Evolutionary conservation across 371 early-diverging fungal genomes (phyloP).

Genomic region (Lichtheimia hyalospora): DNA sequence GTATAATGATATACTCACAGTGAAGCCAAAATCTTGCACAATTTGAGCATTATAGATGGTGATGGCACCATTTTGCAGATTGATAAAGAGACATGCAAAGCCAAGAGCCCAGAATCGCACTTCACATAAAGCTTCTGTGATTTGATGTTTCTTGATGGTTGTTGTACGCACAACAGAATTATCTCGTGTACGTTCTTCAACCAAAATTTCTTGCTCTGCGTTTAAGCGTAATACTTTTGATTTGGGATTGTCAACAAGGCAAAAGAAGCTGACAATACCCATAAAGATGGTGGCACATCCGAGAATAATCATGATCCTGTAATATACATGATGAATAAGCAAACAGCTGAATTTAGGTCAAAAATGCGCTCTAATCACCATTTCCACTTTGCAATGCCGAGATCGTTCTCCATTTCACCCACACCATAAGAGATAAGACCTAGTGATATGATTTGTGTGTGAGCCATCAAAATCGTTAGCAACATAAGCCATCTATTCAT

Average conservation of each 20-base stretch:
- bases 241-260: slow-evolving; percentile 37
- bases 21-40: slow-evolving; percentile 32
- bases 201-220: slow-evolving; percentile 37
- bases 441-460: no score
- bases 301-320: slow-evolving; percentile 45
- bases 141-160: slow-evolving; percentile 28
- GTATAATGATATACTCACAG: slow-evolving; percentile 18
- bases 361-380: slow-evolving; percentile 32
- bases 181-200: slow-evolving; percentile 40
- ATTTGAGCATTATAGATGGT: slow-evolving; percentile 33
- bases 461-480: no score
- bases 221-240: slow-evolving; percentile 24
- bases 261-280: slow-evolving; percentile 30
- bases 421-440: slow-evolving; percentile 62
- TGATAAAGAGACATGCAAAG: slow-evolving; percentile 27
- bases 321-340: neutral
- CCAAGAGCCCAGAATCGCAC: slow-evolving; percentile 32
- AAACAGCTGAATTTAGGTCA: neutral
- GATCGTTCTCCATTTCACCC: slow-evolving; percentile 38
- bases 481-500: no score
- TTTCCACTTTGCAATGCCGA: slow-evolving; percentile 52
- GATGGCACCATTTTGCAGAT: slow-evolving; percentile 39
- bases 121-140: slow-evolving; percentile 36
- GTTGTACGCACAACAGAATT: slow-evolving; percentile 35
- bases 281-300: slow-evolving; percentile 23